These are phyloP conservation scores for Ceriops zippeliana DNA, from an alignment of 345 rosid genomes.

Conservation along the genomic window DNA sequence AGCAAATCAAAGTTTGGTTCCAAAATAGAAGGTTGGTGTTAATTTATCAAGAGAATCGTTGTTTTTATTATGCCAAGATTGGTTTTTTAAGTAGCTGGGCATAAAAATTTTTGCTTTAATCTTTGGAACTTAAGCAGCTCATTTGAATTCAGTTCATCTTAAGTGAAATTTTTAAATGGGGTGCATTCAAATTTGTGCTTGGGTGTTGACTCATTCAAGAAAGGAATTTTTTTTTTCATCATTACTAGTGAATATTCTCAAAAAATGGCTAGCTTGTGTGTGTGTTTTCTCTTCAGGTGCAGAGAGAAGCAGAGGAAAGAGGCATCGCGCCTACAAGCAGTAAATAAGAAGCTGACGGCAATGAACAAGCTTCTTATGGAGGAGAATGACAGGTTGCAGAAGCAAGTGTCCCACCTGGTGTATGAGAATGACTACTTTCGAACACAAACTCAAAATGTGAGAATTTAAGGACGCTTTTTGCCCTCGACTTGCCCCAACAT, in stretches of 20 bases:
- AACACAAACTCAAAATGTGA: slow-evolving; percentile 83
- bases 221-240: background rate
- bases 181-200: background rate
- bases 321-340: slow-evolving; percentile 95
- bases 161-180: no score
- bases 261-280: background rate
- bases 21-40: slow-evolving; percentile 82
- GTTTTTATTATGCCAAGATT: background rate
- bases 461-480: background rate
- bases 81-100: background rate
- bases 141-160: no score
- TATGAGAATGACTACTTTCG: slow-evolving; percentile 97
- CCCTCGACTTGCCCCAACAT: background rate
- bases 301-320: slow-evolving; percentile 99
- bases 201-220: background rate
- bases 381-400: slow-evolving; percentile 99
- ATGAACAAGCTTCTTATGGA: slow-evolving; percentile 99
- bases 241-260: background rate
- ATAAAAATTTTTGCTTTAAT: background rate
- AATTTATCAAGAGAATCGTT: background rate
- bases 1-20: slow-evolving; percentile 99
- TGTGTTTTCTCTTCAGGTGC: slow-evolving; percentile 51
- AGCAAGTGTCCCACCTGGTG: slow-evolving; percentile 97
- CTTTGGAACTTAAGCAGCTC: no score
- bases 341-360: slow-evolving; percentile 88